Base-by-base conservation (phyloP, 2,329 filamentous ascomycete genomes). In the Aureobasidium sp. region DNA sequence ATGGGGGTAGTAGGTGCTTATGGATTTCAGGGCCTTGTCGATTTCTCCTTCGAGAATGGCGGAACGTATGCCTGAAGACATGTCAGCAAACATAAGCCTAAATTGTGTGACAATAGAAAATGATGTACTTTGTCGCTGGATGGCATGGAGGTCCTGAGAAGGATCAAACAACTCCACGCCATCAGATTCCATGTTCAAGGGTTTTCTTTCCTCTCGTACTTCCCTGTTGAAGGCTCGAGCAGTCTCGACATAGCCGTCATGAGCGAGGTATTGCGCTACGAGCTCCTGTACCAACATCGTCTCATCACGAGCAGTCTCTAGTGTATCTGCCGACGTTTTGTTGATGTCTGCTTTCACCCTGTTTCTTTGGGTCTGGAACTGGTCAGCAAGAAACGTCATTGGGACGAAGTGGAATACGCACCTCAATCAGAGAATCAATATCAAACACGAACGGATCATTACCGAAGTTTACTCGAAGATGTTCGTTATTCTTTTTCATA, bases 201-300 rank as follows among this genome's bases (percentile, higher is more conserved):
- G 86, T 68, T 83, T 78, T 68, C 89, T 87, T 72, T 96, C 90
- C 16, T 82, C 78, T 59, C 84, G 82, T 30, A 96, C 85, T 70
- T 97, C 93, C 67, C 88, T 82, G 3, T 89, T 86, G 78, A 99
- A 97, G 0, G 90, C 91, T 65, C 87, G 85, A 9, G 92, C 92
- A 0, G 93, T 96, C 67, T 97, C 93, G 8, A 97, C 88, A 67
- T 97, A 97, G 63, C 94, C 94, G 69, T 97, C 94, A 68, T 97
- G 93, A 41, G 92, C 89, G 15, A 99, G 78, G 67, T 96, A 97
- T 74, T 97, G 92, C 42, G 91, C 81, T 21, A 93, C 86, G 62
- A 97, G 78, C 67, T 89, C 84, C 71, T 97, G 91, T 41, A 96
- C 85, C 52, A 97, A 81, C 30, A 88, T 81, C 1, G 85, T 87